phyloP scores from a whole-genome alignment of 495 filamentous ascomycete species.

The Penicillium paxilli region DNA sequence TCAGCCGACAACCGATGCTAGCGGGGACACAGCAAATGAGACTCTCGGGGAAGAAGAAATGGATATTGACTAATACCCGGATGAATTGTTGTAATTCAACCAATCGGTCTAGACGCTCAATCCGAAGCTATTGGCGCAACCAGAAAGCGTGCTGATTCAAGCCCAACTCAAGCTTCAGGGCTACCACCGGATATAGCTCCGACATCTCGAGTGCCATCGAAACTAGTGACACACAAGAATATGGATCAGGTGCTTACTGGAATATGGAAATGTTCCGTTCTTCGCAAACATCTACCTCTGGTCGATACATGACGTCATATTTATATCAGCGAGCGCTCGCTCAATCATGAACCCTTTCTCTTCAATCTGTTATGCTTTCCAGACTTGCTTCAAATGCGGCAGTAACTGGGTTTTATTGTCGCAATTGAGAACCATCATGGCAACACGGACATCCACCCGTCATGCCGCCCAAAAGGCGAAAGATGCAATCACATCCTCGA shows the following conservation, averaged over 20 bases:
- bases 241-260: too few relatives aligned
- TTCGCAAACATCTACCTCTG: too few relatives aligned
- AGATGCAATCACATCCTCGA: slow-evolving; percentile 35
- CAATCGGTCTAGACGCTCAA: too few relatives aligned
- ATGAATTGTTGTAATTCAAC: neutral
- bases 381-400: neutral
- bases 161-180: too few relatives aligned
- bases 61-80: slow-evolving; percentile 30
- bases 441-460: slow-evolving; percentile 40
- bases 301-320: slow-evolving; percentile 21
- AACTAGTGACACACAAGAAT: too few relatives aligned
- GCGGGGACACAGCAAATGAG: slow-evolving; percentile 10
- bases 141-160: too few relatives aligned
- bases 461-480: slow-evolving; percentile 48
- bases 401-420: neutral
- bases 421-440: slow-evolving; percentile 23
- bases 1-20: slow-evolving; percentile 16
- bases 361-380: too few relatives aligned
- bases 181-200: too few relatives aligned
- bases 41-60: slow-evolving; percentile 22
- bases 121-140: too few relatives aligned
- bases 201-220: too few relatives aligned
- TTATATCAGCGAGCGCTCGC: slow-evolving; percentile 11
- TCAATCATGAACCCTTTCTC: neutral
- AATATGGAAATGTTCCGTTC: too few relatives aligned